Conservation (phyloP, 2,329 filamentous ascomycete genomes). For the Myriosclerotinia scirpicola region DNA sequence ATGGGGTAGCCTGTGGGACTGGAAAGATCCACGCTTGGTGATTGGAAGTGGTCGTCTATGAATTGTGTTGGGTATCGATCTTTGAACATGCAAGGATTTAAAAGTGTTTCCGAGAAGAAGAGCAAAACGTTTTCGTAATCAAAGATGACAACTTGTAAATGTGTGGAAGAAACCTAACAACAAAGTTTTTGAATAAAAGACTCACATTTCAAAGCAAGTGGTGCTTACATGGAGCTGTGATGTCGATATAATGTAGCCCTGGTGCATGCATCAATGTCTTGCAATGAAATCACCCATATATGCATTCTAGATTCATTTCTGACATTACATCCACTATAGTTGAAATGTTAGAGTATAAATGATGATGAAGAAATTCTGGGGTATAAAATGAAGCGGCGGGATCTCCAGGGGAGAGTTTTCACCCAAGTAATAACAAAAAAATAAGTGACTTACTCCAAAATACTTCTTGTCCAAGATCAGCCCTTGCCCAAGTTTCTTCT, state of each 20-base stretch:
- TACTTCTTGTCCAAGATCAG: constrained; percentile 32
- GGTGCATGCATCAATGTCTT: neutral
- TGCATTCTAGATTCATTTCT: constrained; percentile 18
- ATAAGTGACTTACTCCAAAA: constrained; percentile 30
- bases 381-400: neutral
- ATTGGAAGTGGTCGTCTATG: too few species aligned
- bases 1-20: too few species aligned
- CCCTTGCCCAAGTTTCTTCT: constrained; percentile 36
- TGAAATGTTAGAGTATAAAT: neutral
- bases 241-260: neutral
- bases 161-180: neutral
- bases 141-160: neutral
- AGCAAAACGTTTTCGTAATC: neutral
- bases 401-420: neutral
- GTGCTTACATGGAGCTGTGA: neutral
- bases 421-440: neutral
- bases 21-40: neutral
- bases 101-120: neutral
- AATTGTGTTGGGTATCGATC: too few species aligned
- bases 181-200: neutral
- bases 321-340: constrained; percentile 20
- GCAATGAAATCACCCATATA: constrained; percentile 1
- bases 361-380: neutral
- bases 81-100: too few species aligned
- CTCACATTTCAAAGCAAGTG: neutral